phyloP scores from a whole-genome alignment of 1,284 basidiomycete genomes.

The Cryptococcus maquisensis region DNA sequence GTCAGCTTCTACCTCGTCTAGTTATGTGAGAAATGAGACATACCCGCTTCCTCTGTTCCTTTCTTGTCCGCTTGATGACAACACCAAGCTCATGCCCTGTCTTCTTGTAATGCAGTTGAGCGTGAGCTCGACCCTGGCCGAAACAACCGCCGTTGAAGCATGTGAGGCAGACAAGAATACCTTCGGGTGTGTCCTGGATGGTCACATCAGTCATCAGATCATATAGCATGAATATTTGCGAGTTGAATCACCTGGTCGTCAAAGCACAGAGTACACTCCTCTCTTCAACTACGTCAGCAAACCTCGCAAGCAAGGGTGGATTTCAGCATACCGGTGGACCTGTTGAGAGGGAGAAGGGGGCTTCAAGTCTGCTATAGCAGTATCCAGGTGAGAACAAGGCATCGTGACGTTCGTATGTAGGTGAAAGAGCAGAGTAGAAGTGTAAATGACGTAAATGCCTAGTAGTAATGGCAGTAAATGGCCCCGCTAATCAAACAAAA shows the following conservation, averaged over 20 bases:
- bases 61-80: conserved; percentile 73
- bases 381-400: conserved; percentile 37
- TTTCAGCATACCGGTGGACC: conserved; percentile 42
- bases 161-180: conserved; percentile 81
- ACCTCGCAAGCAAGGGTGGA: background rate
- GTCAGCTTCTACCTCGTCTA: background rate
- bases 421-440: background rate
- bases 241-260: conserved; percentile 68
- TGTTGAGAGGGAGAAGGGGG: conserved; percentile 40
- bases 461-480: too few relatives aligned
- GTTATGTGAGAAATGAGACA: conserved; percentile 35
- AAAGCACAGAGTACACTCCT: conserved; percentile 78
- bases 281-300: conserved; percentile 26
- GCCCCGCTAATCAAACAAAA: too few relatives aligned
- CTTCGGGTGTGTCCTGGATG: conserved; percentile 64
- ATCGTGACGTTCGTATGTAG: conserved; percentile 3
- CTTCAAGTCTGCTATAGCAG: conserved; percentile 21
- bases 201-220: conserved; percentile 3
- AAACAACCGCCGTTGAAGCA: conserved; percentile 94
- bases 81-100: conserved; percentile 72
- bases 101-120: conserved; percentile 65
- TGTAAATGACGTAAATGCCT: too few relatives aligned
- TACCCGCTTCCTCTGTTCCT: conserved; percentile 64
- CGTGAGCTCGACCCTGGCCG: conserved; percentile 59
- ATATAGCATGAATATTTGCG: background rate